These are phyloP conservation scores for Corymbia maculata DNA, from an alignment of 345 rosid species.

Conservation along the genomic window DNA sequence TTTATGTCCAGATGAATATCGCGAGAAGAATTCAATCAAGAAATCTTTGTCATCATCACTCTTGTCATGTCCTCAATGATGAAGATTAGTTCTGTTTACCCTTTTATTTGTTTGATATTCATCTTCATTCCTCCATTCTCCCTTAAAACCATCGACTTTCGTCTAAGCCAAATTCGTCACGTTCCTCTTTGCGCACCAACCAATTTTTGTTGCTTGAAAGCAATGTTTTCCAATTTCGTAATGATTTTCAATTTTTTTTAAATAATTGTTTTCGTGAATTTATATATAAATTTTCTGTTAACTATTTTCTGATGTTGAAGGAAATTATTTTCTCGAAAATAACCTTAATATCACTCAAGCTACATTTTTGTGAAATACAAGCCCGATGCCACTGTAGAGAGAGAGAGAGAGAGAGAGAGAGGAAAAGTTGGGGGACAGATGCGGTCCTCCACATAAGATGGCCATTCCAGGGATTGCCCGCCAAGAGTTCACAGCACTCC, in stretches of 20 bases:
- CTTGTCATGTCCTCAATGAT: neutral
- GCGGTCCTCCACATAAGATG: neutral
- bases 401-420: neutral
- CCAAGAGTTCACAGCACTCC: neutral
- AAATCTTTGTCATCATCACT: neutral
- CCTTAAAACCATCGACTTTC: neutral
- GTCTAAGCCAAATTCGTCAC: neutral
- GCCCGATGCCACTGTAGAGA: neutral
- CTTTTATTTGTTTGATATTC: neutral
- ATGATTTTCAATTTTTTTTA: neutral
- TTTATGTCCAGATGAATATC: neutral
- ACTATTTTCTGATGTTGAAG: neutral
- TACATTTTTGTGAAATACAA: neutral
- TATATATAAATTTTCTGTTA: accelerated
- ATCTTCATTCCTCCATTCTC: neutral
- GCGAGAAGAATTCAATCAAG: neutral
- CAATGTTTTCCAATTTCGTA: neutral
- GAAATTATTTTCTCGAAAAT: too few relatives aligned
- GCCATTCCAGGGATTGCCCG: neutral
- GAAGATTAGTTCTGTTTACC: neutral
- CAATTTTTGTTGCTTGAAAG: neutral
- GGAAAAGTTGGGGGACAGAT: neutral
- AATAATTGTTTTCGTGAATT: neutral
- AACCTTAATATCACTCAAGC: neutral
- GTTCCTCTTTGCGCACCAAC: neutral